These are phyloP conservation scores for Apiotrichum sp. DNA, from an alignment of 1,284 basidiomycete species.

Conservation along the genomic window DNA sequence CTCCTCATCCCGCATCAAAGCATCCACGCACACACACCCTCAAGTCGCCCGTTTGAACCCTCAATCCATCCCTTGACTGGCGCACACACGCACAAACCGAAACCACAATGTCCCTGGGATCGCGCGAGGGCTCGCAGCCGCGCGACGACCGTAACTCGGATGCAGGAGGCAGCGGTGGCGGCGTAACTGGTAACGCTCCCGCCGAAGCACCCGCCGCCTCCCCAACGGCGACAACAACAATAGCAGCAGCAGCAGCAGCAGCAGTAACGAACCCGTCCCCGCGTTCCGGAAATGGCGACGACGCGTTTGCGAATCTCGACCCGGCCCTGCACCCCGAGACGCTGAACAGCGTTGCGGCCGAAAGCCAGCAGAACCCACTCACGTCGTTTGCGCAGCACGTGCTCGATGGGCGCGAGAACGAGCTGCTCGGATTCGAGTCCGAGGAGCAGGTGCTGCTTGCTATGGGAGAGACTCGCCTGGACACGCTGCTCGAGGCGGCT, in stretches of 20 bases:
- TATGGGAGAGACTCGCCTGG: constrained; percentile 15
- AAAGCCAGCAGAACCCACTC: constrained; percentile 14
- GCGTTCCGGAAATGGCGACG: neutral
- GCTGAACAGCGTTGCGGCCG: constrained; percentile 11
- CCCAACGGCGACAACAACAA: no score
- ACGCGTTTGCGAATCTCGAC: constrained; percentile 20
- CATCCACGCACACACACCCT: no score
- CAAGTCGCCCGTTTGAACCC: neutral
- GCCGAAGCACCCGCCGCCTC: no score
- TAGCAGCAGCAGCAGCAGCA: no score
- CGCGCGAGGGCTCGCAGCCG: neutral
- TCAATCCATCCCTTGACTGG: neutral
- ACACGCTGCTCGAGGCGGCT: constrained; percentile 16
- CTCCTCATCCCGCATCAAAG: no score
- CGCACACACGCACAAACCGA: neutral
- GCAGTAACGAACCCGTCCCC: neutral
- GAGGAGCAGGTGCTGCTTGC: constrained; percentile 14
- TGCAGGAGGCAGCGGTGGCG: neutral
- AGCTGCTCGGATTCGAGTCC: constrained; percentile 11
- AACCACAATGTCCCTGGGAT: neutral
- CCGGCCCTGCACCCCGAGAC: constrained; percentile 19
- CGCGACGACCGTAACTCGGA: neutral
- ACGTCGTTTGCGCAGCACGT: constrained; percentile 26
- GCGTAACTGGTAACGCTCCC: no score
- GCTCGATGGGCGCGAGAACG: constrained; percentile 11